Evolutionary conservation across 352 stramenopile species (phyloP).

Genomic region (Phytophthora parvispora): DNA sequence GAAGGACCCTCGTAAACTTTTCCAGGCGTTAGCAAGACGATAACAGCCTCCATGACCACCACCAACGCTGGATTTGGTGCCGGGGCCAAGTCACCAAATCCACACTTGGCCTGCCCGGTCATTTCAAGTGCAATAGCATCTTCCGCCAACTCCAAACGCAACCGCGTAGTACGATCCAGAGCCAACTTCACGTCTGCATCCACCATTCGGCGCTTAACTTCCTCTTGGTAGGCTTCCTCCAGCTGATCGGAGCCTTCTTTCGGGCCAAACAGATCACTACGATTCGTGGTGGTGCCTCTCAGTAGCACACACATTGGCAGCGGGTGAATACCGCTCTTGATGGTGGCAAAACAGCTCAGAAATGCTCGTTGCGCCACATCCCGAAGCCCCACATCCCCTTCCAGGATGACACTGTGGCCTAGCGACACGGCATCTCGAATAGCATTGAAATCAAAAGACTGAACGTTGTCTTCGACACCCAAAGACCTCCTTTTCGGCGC

Average conservation of each 20-base stretch:
- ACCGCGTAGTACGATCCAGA: slow-evolving; percentile 49
- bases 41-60: slow-evolving; percentile 82
- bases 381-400: slow-evolving; percentile 80
- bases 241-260: slow-evolving; percentile 22
- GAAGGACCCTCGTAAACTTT: slow-evolving; percentile 74
- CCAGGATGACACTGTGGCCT: slow-evolving; percentile 76
- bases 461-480: not conserved
- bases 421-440: slow-evolving; percentile 50
- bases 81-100: not conserved
- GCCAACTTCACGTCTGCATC: slow-evolving; percentile 59
- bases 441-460: slow-evolving; percentile 42
- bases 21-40: slow-evolving; percentile 80
- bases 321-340: slow-evolving; percentile 77
- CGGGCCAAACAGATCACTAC: slow-evolving; percentile 29
- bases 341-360: slow-evolving; percentile 61
- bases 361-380: slow-evolving; percentile 70
- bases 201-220: slow-evolving; percentile 32
- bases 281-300: slow-evolving; percentile 58
- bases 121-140: slow-evolving; percentile 23
- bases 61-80: slow-evolving; percentile 45
- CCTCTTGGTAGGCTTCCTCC: slow-evolving; percentile 23
- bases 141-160: slow-evolving; percentile 30
- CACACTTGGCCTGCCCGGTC: slow-evolving; percentile 14
- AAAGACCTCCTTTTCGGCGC: slow-evolving; percentile 12
- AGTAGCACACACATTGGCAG: slow-evolving; percentile 75